Conservation (phyloP, 2,329 filamentous ascomycete genomes). For the Aspergillus aculeatinus region DNA sequence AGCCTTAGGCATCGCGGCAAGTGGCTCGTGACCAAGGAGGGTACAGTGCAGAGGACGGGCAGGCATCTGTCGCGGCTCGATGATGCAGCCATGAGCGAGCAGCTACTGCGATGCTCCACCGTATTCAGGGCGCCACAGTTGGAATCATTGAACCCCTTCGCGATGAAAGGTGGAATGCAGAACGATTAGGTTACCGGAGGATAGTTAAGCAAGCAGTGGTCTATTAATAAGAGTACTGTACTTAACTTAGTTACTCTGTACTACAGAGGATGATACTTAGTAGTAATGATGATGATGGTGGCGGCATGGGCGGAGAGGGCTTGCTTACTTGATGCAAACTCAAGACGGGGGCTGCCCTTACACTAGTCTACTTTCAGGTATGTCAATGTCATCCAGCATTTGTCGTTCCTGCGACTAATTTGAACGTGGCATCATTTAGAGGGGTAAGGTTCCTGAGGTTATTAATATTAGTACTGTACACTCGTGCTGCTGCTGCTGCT, state of each 20-base stretch:
- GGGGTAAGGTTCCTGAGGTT: not conserved
- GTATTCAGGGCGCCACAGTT: not conserved
- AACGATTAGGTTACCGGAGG: not conserved
- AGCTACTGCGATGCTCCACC: not conserved
- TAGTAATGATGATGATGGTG: not conserved
- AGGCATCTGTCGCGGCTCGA: not conserved
- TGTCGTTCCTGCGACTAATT: not conserved
- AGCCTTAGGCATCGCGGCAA: not conserved
- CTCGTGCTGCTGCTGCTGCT: not conserved
- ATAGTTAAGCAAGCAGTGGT: not conserved
- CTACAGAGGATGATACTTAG: not conserved
- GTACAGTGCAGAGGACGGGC: not conserved
- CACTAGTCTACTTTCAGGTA: conserved; percentile 2
- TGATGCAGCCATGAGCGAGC: not conserved
- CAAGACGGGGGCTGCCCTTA: conserved; percentile 3
- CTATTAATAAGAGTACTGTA: not conserved
- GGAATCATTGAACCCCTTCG: not conserved
- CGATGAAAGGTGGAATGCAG: not conserved
- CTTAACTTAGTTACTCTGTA: not conserved
- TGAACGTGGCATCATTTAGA: conserved; percentile 1
- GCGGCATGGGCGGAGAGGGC: not conserved
- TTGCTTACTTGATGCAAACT: not conserved
- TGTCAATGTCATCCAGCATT: conserved; percentile 6
- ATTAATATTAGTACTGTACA: not conserved
- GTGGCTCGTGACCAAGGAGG: not conserved